phyloP scores from a whole-genome alignment of 1,284 basidiomycete genomes.

The Leccinum pallidistipes region DNA sequence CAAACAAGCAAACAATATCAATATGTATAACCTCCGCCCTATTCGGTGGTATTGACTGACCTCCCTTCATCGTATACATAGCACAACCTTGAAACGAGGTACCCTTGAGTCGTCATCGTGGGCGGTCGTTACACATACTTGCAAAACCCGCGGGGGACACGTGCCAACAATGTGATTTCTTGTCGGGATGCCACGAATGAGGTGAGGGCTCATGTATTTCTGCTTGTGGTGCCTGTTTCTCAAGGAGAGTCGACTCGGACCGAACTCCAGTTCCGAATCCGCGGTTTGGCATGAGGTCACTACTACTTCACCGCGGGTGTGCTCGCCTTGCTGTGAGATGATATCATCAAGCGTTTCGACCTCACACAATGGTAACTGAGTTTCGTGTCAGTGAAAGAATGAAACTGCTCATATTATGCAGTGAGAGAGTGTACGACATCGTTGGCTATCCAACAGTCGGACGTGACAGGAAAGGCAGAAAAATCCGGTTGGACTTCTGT shows the following conservation, averaged over 20 bases:
- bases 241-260: not conserved
- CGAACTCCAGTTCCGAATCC: not conserved
- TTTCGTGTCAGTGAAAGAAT: not conserved
- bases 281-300: not conserved
- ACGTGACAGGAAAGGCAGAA: not conserved
- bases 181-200: conserved; percentile 34
- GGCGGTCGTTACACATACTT: conserved; percentile 32
- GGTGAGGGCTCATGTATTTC: conserved; percentile 22
- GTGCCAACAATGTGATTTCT: conserved; percentile 39
- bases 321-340: not conserved
- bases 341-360: not conserved
- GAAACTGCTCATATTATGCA: not conserved
- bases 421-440: not conserved
- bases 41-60: not conserved
- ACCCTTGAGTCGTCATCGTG: conserved; percentile 40
- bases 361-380: not conserved
- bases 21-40: not conserved
- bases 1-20: conserved; percentile 7
- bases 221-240: not conserved
- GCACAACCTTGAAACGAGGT: conserved; percentile 39
- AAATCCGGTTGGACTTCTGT: not conserved
- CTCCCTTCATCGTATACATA: conserved; percentile 7
- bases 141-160: conserved; percentile 42
- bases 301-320: not conserved
- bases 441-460: not conserved